phyloP scores from a whole-genome alignment of 176 grass and related monocot genomes.

The Oryza coarctata region DNA sequence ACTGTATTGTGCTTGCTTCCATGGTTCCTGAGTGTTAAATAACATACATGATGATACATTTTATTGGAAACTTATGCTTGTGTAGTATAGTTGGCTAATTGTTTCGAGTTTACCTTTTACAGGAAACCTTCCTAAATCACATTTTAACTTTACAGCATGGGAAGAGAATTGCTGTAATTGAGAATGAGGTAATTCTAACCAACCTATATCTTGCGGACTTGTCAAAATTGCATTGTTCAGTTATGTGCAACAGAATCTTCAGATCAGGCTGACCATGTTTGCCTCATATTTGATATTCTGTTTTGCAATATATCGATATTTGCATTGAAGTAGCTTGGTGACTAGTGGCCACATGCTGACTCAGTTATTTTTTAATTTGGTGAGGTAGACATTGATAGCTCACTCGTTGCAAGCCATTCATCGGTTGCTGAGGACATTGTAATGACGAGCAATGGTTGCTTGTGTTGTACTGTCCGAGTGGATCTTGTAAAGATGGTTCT shows the following conservation, averaged over 20 bases:
- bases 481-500: conserved; percentile 80
- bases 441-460: conserved; percentile 78
- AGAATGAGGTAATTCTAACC: conserved; percentile 58
- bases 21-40: background rate
- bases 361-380: conserved; percentile 50
- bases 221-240: background rate
- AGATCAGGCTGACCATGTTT: background rate
- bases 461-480: conserved; percentile 75
- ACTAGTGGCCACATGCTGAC: background rate
- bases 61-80: background rate
- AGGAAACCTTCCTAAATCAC: conserved; percentile 75
- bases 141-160: conserved; percentile 71
- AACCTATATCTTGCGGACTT: background rate
- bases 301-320: background rate
- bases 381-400: conserved; percentile 74
- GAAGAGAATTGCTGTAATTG: conserved; percentile 72
- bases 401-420: conserved; percentile 69
- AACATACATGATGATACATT: background rate
- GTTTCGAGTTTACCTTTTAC: background rate
- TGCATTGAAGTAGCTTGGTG: background rate
- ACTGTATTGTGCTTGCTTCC: background rate
- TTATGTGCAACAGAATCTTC: background rate
- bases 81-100: conserved; percentile 3
- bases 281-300: background rate
- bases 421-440: conserved; percentile 71